These are phyloP conservation scores for Bondarzewia mesenterica DNA, from an alignment of 1,284 basidiomycete species.

Conservation along the genomic window DNA sequence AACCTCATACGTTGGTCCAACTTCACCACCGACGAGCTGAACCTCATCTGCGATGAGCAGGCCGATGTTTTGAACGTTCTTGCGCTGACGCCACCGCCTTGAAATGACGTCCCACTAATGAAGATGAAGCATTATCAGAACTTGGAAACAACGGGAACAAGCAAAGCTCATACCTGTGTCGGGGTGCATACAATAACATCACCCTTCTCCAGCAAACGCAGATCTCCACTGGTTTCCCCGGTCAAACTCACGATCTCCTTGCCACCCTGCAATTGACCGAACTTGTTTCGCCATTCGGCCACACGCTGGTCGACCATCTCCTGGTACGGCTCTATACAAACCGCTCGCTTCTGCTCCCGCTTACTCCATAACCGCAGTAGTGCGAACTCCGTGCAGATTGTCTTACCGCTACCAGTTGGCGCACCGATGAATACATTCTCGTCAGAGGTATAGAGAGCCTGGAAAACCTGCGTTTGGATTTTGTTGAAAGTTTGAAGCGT, in stretches of 20 bases:
- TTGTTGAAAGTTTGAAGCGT: conserved; percentile 90
- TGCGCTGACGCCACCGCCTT: conserved; percentile 91
- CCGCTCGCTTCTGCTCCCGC: conserved; percentile 75
- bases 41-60: conserved; percentile 94
- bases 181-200: conserved; percentile 94
- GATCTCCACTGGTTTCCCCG: conserved; percentile 90
- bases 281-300: conserved; percentile 85
- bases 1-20: conserved; percentile 95
- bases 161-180: conserved; percentile 44
- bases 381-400: conserved; percentile 95
- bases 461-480: conserved; percentile 99
- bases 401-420: conserved; percentile 96
- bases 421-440: conserved; percentile 96
- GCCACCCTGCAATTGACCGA: conserved; percentile 73
- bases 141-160: neutral
- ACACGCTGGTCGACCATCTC: conserved; percentile 94
- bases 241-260: conserved; percentile 92
- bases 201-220: conserved; percentile 86
- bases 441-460: conserved; percentile 92
- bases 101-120: conserved; percentile 94
- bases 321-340: conserved; percentile 94
- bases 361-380: conserved; percentile 89
- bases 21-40: conserved; percentile 87
- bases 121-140: conserved; percentile 14
- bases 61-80: conserved; percentile 92